phyloP scores from a whole-genome alignment of 805 yeast genomes.

The Dipodascus albidus region DNA sequence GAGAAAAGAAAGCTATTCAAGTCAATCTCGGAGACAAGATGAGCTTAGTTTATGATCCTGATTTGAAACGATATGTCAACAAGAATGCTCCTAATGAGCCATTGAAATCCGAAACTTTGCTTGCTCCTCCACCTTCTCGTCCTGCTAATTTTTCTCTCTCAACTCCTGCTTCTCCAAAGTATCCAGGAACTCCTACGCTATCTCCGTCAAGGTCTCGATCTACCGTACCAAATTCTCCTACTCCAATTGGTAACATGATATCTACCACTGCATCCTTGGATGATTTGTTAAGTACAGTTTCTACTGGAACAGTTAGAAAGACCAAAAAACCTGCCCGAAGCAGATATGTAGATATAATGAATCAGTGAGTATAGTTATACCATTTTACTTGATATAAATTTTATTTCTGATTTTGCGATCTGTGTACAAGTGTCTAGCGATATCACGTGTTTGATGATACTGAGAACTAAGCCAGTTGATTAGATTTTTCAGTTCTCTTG shows the following conservation, averaged over 20 bases:
- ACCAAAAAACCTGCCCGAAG: conserved; percentile 44
- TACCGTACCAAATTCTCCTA: conserved; percentile 18
- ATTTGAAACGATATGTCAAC: conserved; percentile 79
- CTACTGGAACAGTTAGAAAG: conserved; percentile 23
- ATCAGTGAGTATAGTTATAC: conserved; percentile 5
- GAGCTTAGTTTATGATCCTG: conserved; percentile 69
- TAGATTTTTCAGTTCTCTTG: neutral
- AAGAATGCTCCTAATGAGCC: conserved; percentile 33
- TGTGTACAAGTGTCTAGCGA: no score
- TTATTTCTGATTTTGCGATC: no score
- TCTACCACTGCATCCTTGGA: conserved; percentile 34
- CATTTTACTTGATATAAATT: no score
- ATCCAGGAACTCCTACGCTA: conserved; percentile 3
- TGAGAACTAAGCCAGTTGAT: no score
- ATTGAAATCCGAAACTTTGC: conserved; percentile 33
- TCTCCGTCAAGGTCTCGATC: conserved; percentile 8
- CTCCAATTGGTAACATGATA: conserved; percentile 8
- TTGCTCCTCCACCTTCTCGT: conserved; percentile 53
- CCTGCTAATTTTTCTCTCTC: neutral
- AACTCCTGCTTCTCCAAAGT: neutral
- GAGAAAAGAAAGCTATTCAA: conserved; percentile 58
- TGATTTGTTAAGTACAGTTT: conserved; percentile 32
- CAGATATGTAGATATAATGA: conserved; percentile 58
- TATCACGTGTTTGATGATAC: neutral
- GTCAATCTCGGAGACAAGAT: conserved; percentile 81